Conservation (phyloP, 805 yeast genomes). For the Saccharomycopsis sp. region DNA sequence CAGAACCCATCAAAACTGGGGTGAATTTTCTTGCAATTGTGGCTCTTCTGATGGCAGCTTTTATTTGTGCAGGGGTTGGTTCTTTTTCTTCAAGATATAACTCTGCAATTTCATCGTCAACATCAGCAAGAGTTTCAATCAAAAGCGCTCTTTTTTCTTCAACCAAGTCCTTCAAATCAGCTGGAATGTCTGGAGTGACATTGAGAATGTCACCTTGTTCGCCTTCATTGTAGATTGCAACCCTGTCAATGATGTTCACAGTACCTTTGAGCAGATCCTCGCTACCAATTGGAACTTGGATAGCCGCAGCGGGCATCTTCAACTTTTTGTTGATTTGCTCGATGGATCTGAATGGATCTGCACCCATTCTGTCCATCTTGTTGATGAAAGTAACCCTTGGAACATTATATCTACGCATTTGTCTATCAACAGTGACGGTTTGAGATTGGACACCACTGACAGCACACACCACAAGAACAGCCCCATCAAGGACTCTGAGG, state of each 20-base stretch:
- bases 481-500: slow-evolving; percentile 95
- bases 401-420: slow-evolving; percentile 96
- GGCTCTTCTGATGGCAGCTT: slow-evolving; percentile 84
- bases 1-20: slow-evolving; percentile 99
- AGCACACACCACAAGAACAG: slow-evolving; percentile 96
- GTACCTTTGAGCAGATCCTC: slow-evolving; percentile 81
- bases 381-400: slow-evolving; percentile 94
- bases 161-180: slow-evolving; percentile 67
- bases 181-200: slow-evolving; percentile 58
- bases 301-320: slow-evolving; percentile 91
- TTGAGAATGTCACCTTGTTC: slow-evolving; percentile 76
- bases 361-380: slow-evolving; percentile 99
- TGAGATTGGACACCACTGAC: slow-evolving; percentile 98
- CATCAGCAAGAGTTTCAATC: slow-evolving; percentile 94
- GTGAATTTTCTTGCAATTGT: slow-evolving; percentile 94
- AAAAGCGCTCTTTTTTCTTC: slow-evolving; percentile 81
- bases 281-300: slow-evolving; percentile 95
- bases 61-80: slow-evolving; percentile 77
- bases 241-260: slow-evolving; percentile 83
- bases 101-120: slow-evolving; percentile 95
- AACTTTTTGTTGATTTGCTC: slow-evolving; percentile 83
- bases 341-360: slow-evolving; percentile 92
- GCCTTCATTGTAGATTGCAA: slow-evolving; percentile 84
- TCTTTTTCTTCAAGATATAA: slow-evolving; percentile 81
- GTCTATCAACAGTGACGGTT: slow-evolving; percentile 97